Conservation (phyloP, 352 stramenopile species). For the Pythium vanterpoolii region DNA sequence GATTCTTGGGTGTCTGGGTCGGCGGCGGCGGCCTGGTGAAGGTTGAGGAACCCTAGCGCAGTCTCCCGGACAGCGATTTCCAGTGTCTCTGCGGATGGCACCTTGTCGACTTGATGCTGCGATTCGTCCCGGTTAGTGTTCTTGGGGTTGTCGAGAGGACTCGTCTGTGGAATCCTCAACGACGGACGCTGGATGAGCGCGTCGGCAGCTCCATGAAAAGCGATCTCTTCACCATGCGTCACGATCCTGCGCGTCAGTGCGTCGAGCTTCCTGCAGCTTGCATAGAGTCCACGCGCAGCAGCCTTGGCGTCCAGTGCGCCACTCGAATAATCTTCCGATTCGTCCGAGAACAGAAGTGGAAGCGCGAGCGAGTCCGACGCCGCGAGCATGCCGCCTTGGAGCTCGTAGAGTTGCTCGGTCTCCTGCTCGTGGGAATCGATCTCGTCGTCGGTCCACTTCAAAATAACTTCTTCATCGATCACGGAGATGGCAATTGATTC, state of each 20-base stretch:
- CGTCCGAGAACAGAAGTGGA: background rate
- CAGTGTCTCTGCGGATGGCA: background rate
- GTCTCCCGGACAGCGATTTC: constrained; percentile 3
- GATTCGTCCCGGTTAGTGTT: background rate
- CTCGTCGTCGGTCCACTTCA: constrained; percentile 49
- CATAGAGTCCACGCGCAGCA: background rate
- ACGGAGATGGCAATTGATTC: background rate
- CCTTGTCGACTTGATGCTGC: background rate
- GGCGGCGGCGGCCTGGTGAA: background rate
- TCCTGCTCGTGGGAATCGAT: constrained; percentile 42
- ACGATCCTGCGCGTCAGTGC: constrained; percentile 22
- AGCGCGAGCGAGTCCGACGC: constrained; percentile 31
- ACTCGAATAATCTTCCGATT: background rate
- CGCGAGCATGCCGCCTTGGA: constrained; percentile 30
- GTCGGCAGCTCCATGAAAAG: constrained; percentile 37
- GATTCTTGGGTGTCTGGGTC: constrained; percentile 3
- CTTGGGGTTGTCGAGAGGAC: background rate
- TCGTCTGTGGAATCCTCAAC: constrained; percentile 15
- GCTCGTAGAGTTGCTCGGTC: constrained; percentile 39
- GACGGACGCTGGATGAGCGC: constrained; percentile 43
- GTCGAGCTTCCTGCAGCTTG: constrained; percentile 11
- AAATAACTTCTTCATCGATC: constrained; percentile 14
- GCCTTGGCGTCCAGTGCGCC: constrained; percentile 5
- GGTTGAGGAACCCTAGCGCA: constrained; percentile 7
- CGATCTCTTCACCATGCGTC: constrained; percentile 36